phyloP scores from a whole-genome alignment of 1,139 yeast species.

The Suhomyces choctaworum region DNA sequence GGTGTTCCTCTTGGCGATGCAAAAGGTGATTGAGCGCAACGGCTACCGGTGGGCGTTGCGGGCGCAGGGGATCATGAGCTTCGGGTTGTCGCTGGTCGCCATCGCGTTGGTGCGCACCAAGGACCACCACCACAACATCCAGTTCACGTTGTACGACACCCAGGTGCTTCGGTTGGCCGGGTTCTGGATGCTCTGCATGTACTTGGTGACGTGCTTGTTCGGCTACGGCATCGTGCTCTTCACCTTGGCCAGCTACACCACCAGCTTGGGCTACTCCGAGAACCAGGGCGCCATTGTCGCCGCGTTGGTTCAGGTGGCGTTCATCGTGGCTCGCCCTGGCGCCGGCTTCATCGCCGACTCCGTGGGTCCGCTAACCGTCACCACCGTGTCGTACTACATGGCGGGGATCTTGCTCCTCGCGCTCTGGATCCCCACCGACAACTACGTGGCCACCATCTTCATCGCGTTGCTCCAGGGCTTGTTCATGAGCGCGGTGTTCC shows the following conservation, averaged over 20 bases:
- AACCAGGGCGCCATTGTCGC: conserved; percentile 45
- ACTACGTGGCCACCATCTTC: conserved; percentile 30
- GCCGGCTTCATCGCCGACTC: conserved; percentile 42
- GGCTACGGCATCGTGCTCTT: conserved; percentile 49
- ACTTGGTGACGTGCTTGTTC: conserved; percentile 41
- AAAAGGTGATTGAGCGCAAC: conserved; percentile 46
- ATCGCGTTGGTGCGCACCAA: conserved; percentile 27
- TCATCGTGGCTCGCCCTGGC: conserved; percentile 41
- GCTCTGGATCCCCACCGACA: conserved; percentile 40
- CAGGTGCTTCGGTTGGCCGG: conserved; percentile 31
- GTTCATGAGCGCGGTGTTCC: conserved; percentile 24
- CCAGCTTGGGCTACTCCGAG: conserved; percentile 43
- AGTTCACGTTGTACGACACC: conserved; percentile 37
- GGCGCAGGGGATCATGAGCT: conserved; percentile 38
- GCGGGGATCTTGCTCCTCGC: conserved; percentile 32
- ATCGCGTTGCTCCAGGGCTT: conserved; percentile 30
- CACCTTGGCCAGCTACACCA: conserved; percentile 46
- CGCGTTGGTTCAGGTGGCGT: conserved; percentile 48
- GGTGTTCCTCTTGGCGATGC: conserved; percentile 50
- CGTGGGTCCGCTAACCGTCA: conserved; percentile 42
- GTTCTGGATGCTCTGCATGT: conserved; percentile 31
- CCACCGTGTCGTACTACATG: conserved; percentile 24
- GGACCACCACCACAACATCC: conserved; percentile 27
- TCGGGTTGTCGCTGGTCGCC: conserved; percentile 35
- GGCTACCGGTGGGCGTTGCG: conserved; percentile 71